Percentiles rank a stretch among this genome's conserved stretches.
phyloP scores from a whole-genome alignment of 2,329 filamentous ascomycete genomes.

The Colletotrichum horii region DNA sequence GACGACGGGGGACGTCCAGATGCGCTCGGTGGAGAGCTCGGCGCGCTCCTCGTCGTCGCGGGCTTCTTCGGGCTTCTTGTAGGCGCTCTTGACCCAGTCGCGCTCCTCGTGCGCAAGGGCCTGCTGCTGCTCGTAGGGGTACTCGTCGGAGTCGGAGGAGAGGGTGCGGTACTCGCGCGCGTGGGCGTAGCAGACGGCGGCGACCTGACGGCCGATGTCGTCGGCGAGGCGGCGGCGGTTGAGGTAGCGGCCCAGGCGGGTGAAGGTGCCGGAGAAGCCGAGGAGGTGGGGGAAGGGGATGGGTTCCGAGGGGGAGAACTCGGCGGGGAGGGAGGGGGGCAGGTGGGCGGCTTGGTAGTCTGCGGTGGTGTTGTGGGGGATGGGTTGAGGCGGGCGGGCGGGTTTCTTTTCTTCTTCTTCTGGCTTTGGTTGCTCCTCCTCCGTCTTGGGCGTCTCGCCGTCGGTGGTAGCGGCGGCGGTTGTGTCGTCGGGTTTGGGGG shows the following conservation, averaged over 20 bases:
- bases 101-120: constrained; percentile 74
- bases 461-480: constrained; percentile 25
- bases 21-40: constrained; percentile 62
- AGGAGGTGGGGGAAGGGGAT: constrained; percentile 88
- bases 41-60: constrained; percentile 40
- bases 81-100: constrained; percentile 85
- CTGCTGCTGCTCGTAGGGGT: constrained; percentile 64
- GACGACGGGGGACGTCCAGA: constrained; percentile 78
- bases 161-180: constrained; percentile 51
- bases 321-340: constrained; percentile 68
- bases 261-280: constrained; percentile 89
- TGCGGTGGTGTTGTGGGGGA: constrained; percentile 74
- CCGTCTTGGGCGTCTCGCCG: constrained; percentile 16
- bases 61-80: constrained; percentile 57
- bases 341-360: constrained; percentile 73
- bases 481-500: constrained; percentile 26
- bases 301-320: constrained; percentile 74
- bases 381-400: constrained; percentile 65
- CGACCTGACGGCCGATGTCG: constrained; percentile 84
- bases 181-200: constrained; percentile 76
- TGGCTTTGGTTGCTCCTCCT: constrained; percentile 38
- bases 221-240: constrained; percentile 87
- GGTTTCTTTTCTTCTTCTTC: constrained; percentile 59
- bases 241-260: constrained; percentile 85
- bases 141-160: constrained; percentile 29